Percentiles rank a stretch among this genome's conserved stretches.
Conservation (phyloP, 768 basidiomycete genomes). For the Agaricus blazei region DNA sequence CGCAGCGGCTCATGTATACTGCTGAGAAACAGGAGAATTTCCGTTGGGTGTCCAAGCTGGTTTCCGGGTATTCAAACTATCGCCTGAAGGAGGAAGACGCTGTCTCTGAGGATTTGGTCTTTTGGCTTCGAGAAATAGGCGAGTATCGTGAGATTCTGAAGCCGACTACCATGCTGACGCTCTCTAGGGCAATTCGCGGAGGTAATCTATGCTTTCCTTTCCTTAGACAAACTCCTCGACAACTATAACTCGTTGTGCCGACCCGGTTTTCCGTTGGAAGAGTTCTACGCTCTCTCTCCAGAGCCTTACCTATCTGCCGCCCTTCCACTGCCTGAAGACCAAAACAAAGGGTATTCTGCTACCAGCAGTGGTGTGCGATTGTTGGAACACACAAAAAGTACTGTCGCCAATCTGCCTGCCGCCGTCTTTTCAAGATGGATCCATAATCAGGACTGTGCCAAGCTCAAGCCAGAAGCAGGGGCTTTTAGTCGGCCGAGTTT, state of each 20-base stretch:
- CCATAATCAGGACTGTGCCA: not conserved
- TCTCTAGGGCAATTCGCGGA: slow-evolving; percentile 51
- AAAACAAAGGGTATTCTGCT: slow-evolving; percentile 24
- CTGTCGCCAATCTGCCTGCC: slow-evolving; percentile 38
- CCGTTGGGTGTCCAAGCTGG: slow-evolving; percentile 44
- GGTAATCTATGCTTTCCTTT: slow-evolving; percentile 38
- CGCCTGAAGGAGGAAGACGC: slow-evolving; percentile 36
- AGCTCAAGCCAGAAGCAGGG: not conserved
- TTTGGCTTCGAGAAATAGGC: slow-evolving; percentile 42
- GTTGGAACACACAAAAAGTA: slow-evolving; percentile 30
- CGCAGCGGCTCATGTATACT: slow-evolving; percentile 45
- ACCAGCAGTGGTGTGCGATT: slow-evolving; percentile 4
- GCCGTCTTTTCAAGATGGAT: slow-evolving; percentile 30
- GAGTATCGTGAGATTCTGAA: slow-evolving; percentile 2
- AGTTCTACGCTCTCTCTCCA: slow-evolving; percentile 27
- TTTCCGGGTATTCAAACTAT: slow-evolving; percentile 41
- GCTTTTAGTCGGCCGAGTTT: not conserved
- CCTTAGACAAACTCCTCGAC: slow-evolving; percentile 37
- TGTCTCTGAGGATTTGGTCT: slow-evolving; percentile 28
- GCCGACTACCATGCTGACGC: not conserved
- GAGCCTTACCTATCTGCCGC: not conserved
- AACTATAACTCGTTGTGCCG: slow-evolving; percentile 32
- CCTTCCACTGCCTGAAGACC: slow-evolving; percentile 9
- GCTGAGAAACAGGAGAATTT: slow-evolving; percentile 52
- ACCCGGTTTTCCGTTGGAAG: slow-evolving; percentile 46